Evolutionary conservation across 2,329 filamentous ascomycete species (phyloP), one percentile per base, ranked within the genome.

Genomic region (Dothistroma pini): DNA sequence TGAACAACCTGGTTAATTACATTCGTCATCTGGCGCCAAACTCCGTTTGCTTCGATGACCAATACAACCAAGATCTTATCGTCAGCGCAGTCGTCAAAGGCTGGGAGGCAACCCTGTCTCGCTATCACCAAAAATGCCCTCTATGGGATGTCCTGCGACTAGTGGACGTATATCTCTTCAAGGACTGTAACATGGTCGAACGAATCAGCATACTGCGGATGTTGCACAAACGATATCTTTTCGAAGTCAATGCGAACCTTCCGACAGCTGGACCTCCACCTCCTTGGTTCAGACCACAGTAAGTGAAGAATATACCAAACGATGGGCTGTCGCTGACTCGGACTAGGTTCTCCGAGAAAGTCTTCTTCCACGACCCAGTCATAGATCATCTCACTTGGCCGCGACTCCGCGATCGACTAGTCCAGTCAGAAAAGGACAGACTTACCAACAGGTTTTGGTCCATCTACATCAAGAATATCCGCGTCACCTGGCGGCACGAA

Each of bases 331-430:
- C 10, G 21, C 64, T 66, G 38, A 66, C 54, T 12, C 21, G 29
- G 25, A 22, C 16, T 44, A 66, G 64, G 19, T 60, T 65, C 51
- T 61, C 63, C 8, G 65, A 67, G 55, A 62, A 57, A 29, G 57
- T 67, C 8, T 64, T 67, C 44, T 61, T 63, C 25, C 65, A 67
- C 54, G 63, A 66, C 50, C 63, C 65, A 1, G 65, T 67, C 4
- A 65, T 67, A n/a, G 65, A 67, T 48, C 65, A 67, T 48, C 54
- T 67, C 12, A 64, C 65, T 12, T 67, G 65, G 65, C 65, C 65
- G 7, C 57, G 59, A 41, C 55, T 67, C 0, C 50, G 65, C 50
- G 65, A 66, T 38, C 60, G 65, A 14, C 41, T 67, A 16, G 64
- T 67, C 47, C 57, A 57, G 19, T 60, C 63, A 19, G 57, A 61